These are phyloP conservation scores for Aspergillus tanneri DNA, from an alignment of 2,329 filamentous ascomycete species.

Conservation along the genomic window DNA sequence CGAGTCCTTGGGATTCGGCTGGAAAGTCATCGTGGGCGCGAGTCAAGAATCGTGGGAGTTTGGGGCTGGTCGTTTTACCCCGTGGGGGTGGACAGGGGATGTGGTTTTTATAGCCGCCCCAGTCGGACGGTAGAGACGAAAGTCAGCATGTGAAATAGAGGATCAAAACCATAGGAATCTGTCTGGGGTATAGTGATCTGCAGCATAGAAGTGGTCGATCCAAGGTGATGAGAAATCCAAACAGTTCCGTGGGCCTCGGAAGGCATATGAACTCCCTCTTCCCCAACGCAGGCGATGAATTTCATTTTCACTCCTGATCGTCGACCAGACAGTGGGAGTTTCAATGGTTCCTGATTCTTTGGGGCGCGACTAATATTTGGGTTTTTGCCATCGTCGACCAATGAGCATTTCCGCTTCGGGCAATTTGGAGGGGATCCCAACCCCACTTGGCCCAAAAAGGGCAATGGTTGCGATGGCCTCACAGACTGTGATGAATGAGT, in stretches of 20 bases:
- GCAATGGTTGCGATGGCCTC: background rate
- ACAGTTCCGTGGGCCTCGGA: background rate
- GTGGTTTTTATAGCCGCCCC: background rate
- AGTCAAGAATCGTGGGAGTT: too few relatives aligned
- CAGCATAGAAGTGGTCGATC: too few relatives aligned
- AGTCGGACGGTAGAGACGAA: background rate
- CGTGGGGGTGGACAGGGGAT: background rate
- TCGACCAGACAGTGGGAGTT: background rate
- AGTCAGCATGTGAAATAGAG: background rate
- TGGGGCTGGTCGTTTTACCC: too few relatives aligned
- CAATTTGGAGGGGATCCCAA: background rate
- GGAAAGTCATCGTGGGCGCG: constrained; percentile 15
- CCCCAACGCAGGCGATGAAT: background rate
- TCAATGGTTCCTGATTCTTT: background rate
- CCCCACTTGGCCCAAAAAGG: background rate
- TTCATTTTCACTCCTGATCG: background rate
- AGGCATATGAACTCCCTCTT: background rate
- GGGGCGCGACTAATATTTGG: background rate
- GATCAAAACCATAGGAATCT: background rate
- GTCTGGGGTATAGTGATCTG: too few relatives aligned
- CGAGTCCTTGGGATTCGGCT: constrained; percentile 34
- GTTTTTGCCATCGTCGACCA: background rate
- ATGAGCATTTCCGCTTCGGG: background rate
- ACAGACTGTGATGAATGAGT: too few relatives aligned
- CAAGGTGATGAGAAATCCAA: too few relatives aligned